Evolutionary conservation across 2,329 filamentous ascomycete species (phyloP).

Genomic region (Mycosphaerella arachidis): DNA sequence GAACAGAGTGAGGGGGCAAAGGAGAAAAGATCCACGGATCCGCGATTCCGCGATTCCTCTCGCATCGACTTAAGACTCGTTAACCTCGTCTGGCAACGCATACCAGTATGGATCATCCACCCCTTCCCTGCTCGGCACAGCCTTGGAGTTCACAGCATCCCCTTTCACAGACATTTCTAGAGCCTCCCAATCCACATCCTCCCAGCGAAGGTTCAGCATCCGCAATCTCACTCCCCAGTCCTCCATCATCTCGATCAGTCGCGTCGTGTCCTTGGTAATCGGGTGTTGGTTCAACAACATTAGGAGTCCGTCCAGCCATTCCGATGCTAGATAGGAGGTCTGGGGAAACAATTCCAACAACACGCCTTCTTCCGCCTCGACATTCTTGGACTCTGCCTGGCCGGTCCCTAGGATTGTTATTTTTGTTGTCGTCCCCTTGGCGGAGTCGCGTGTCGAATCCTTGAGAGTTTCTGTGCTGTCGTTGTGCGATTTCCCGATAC

Average conservation of each 20-base stretch:
- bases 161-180: slow-evolving; percentile 36
- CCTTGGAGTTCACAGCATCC: slow-evolving; percentile 34
- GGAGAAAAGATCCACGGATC: neutral
- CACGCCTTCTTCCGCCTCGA: slow-evolving; percentile 54
- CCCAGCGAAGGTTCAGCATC: slow-evolving; percentile 82
- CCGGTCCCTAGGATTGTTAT: slow-evolving; percentile 77
- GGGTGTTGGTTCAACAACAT: slow-evolving; percentile 94
- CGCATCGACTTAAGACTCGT: neutral
- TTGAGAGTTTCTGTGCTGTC: slow-evolving; percentile 24
- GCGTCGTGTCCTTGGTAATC: slow-evolving; percentile 94
- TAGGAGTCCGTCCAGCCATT: slow-evolving; percentile 92
- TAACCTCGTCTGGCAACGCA: slow-evolving; percentile 46
- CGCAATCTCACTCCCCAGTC: slow-evolving; percentile 92
- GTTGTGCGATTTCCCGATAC: slow-evolving; percentile 33
- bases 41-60: too few species aligned
- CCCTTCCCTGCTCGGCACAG: slow-evolving; percentile 74
- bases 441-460: slow-evolving; percentile 14
- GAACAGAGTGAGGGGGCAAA: neutral
- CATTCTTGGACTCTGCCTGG: slow-evolving; percentile 1
- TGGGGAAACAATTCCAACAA: slow-evolving; percentile 79
- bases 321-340: slow-evolving; percentile 77
- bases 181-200: slow-evolving; percentile 58
- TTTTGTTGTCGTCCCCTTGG: slow-evolving; percentile 59
- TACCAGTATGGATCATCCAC: slow-evolving; percentile 93
- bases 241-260: slow-evolving; percentile 76